Conservation (phyloP, 1,139 yeast species). For the Lodderomyces oxycetoniae region DNA sequence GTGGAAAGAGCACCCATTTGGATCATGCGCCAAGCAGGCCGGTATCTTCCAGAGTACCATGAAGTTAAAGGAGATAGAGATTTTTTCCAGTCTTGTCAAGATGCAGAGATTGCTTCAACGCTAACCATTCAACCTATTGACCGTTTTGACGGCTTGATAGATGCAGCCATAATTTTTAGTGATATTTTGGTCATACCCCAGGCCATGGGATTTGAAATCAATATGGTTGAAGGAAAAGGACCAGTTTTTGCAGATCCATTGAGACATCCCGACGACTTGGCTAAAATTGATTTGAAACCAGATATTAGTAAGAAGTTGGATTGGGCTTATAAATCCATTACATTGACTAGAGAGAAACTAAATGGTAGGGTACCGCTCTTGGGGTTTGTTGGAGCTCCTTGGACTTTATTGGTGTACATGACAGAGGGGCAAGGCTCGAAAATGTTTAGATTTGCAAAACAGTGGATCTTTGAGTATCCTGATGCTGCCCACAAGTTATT, state of each 20-base stretch:
- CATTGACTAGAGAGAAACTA: slow-evolving; percentile 76
- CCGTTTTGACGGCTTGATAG: slow-evolving; percentile 82
- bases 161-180: slow-evolving; percentile 94
- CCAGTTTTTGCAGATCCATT: slow-evolving; percentile 91
- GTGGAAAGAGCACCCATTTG: slow-evolving; percentile 98
- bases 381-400: slow-evolving; percentile 97
- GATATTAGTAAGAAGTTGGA: slow-evolving; percentile 74
- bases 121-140: slow-evolving; percentile 95
- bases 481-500: slow-evolving; percentile 66
- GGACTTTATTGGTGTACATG: slow-evolving; percentile 96
- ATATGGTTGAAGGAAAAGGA: slow-evolving; percentile 92
- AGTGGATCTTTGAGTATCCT: slow-evolving; percentile 83
- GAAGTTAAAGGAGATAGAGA: slow-evolving; percentile 81
- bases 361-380: slow-evolving; percentile 88
- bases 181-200: slow-evolving; percentile 96
- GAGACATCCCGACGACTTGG: slow-evolving; percentile 65
- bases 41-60: slow-evolving; percentile 88
- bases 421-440: slow-evolving; percentile 96
- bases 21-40: slow-evolving; percentile 96
- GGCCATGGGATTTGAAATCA: slow-evolving; percentile 95
- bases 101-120: slow-evolving; percentile 87
- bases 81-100: slow-evolving; percentile 89
- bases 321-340: slow-evolving; percentile 93
- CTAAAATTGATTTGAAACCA: slow-evolving; percentile 53
- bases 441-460: slow-evolving; percentile 84